Percentiles rank a stretch among this genome's conserved stretches.
Evolutionary conservation across 179 eudicot species (phyloP).

Genomic region (Drosera spatulata): DNA sequence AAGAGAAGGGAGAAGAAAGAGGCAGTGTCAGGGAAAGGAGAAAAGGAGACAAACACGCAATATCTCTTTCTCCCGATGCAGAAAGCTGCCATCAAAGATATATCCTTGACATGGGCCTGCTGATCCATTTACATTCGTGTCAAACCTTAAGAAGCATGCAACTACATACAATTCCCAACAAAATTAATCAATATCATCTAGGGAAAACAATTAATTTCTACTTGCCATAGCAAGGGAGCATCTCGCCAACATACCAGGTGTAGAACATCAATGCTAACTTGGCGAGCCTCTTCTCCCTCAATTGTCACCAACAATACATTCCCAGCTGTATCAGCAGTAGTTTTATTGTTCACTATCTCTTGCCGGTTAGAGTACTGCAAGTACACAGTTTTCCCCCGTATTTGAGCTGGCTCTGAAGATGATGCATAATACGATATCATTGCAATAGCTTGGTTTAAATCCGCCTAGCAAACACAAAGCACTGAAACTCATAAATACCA

Average conservation of each 20-base stretch:
- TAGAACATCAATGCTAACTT: constrained; percentile 95
- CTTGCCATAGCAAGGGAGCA: constrained; percentile 18
- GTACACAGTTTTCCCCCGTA: constrained; percentile 98
- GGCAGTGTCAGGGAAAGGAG: constrained; percentile 97
- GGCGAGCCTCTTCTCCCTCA: constrained; percentile 96
- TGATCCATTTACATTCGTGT: constrained; percentile 92
- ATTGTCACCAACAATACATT: constrained; percentile 93
- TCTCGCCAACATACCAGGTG: constrained; percentile 73
- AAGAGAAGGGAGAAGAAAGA: constrained; percentile 28
- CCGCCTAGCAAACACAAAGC: constrained; percentile 41
- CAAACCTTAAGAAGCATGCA: constrained; percentile 62
- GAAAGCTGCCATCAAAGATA: constrained; percentile 99
- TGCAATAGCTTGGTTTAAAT: constrained; percentile 92
- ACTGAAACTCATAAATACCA: too few species aligned
- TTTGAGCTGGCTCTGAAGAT: constrained; percentile 99
- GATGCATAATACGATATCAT: constrained; percentile 99
- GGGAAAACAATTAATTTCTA: constrained; percentile 25
- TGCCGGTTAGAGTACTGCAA: constrained; percentile 97
- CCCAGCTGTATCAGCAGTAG: constrained; percentile 93
- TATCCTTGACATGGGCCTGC: constrained; percentile 97
- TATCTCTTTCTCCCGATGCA: constrained; percentile 97
- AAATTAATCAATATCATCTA: constrained; percentile 17
- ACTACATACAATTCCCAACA: constrained; percentile 39
- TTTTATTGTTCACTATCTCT: constrained; percentile 98
- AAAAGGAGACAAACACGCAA: constrained; percentile 98